A percentile compares a stretch with the other conserved stretches of the same genome.
phyloP scores from a whole-genome alignment of 179 eudicot genomes.

The Heliamphora pulchella region DNA sequence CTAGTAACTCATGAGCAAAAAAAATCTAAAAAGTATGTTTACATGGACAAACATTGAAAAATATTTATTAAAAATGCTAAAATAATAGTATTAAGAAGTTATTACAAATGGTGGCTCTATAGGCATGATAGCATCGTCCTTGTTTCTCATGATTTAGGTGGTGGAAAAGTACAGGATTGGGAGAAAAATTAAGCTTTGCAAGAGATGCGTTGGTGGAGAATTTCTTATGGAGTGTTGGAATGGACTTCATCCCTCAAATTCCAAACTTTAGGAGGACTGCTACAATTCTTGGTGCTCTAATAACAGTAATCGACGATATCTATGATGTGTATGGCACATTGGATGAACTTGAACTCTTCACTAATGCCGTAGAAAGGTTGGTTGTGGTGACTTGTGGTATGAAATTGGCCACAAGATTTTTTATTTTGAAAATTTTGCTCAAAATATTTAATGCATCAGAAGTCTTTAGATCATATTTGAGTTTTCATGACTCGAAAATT shows the following conservation, averaged over 20 bases:
- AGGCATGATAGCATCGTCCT: too few relatives aligned
- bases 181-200: conserved; percentile 17
- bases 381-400: neutral
- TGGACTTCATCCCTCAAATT: conserved; percentile 11
- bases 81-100: too few relatives aligned
- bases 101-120: too few relatives aligned
- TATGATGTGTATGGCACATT: conserved; percentile 24
- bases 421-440: too few relatives aligned
- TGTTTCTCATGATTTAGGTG: conserved; percentile 15
- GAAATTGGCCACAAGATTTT: too few relatives aligned
- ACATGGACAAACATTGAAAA: too few relatives aligned
- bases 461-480: too few relatives aligned
- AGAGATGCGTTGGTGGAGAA: conserved; percentile 25
- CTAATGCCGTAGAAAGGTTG: conserved; percentile 18
- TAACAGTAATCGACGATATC: conserved; percentile 14
- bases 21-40: too few relatives aligned
- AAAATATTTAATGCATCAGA: too few relatives aligned
- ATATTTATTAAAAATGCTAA: too few relatives aligned
- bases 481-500: too few relatives aligned
- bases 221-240: conserved; percentile 14
- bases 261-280: neutral
- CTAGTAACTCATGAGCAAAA: too few relatives aligned
- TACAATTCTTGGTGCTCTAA: neutral
- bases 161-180: conserved; percentile 17
- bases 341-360: conserved; percentile 23